Percentiles rank a stretch among this genome's conserved stretches.
These are phyloP conservation scores for Xylaria sp. DNA, from an alignment of 2,329 filamentous ascomycete species.

Conservation along the genomic window DNA sequence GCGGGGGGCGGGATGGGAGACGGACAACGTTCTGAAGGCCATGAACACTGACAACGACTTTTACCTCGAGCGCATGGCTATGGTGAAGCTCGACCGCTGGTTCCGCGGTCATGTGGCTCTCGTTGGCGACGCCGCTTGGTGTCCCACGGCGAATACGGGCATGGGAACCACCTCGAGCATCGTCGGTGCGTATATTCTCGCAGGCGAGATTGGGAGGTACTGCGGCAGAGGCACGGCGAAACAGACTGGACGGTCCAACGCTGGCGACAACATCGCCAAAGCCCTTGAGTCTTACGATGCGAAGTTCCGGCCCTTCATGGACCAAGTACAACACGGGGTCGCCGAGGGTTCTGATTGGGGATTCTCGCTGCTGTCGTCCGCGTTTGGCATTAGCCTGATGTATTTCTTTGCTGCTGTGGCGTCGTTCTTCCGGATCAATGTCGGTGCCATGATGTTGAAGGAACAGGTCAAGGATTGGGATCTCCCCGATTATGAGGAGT, in stretches of 20 bases:
- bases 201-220: constrained; percentile 55
- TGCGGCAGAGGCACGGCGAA: constrained; percentile 33
- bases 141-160: constrained; percentile 57
- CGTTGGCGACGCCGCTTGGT: constrained; percentile 62
- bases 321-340: constrained; percentile 50
- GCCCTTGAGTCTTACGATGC: constrained; percentile 54
- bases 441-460: constrained; percentile 48
- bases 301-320: constrained; percentile 54
- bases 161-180: constrained; percentile 57
- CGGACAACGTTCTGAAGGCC: constrained; percentile 55
- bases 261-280: constrained; percentile 40
- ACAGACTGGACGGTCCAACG: constrained; percentile 21
- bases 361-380: constrained; percentile 45
- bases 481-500: constrained; percentile 53
- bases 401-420: constrained; percentile 48
- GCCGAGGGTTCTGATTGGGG: constrained; percentile 18
- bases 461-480: constrained; percentile 52
- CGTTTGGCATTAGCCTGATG: constrained; percentile 50
- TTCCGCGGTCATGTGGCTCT: constrained; percentile 58
- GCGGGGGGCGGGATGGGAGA: constrained; percentile 58
- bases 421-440: constrained; percentile 52
- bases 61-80: constrained; percentile 57
- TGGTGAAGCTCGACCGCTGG: constrained; percentile 56
- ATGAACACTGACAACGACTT: constrained; percentile 57
- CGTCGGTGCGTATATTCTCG: constrained; percentile 60